These are phyloP conservation scores for Exophiala lecanii-corni DNA, from an alignment of 2,329 filamentous ascomycete genomes.

Conservation along the genomic window DNA sequence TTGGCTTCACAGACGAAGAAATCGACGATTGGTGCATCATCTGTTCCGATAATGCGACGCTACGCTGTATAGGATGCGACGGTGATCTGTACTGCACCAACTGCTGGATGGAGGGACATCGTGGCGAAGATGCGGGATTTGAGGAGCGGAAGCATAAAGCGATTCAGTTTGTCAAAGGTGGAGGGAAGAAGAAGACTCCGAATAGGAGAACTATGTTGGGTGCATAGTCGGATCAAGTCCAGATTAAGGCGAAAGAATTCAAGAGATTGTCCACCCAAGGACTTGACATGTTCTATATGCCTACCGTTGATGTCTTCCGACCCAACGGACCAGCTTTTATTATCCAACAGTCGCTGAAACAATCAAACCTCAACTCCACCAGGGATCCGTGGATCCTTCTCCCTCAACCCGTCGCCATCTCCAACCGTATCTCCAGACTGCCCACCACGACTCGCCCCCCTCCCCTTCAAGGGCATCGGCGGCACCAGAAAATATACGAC, in stretches of 20 bases:
- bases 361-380: too few relatives aligned
- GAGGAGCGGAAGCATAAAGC: slow-evolving; percentile 68
- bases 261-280: too few relatives aligned
- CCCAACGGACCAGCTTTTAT: too few relatives aligned
- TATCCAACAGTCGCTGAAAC: too few relatives aligned
- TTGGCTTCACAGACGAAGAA: slow-evolving; percentile 60
- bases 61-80: slow-evolving; percentile 69
- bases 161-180: slow-evolving; percentile 48
- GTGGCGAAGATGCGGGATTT: slow-evolving; percentile 62
- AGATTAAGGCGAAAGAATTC: too few relatives aligned
- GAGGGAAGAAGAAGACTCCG: slow-evolving; percentile 20
- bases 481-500: slow-evolving; percentile 30
- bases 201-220: slow-evolving; percentile 20
- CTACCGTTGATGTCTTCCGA: too few relatives aligned
- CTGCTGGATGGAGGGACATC: slow-evolving; percentile 80
- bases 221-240: too few relatives aligned
- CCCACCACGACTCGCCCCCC: too few relatives aligned
- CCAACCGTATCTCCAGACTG: too few relatives aligned
- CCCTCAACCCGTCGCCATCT: too few relatives aligned
- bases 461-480: slow-evolving; percentile 11
- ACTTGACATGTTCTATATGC: too few relatives aligned
- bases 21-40: slow-evolving; percentile 75
- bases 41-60: slow-evolving; percentile 71
- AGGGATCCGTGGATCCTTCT: too few relatives aligned
- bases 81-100: slow-evolving; percentile 67